A percentile compares a stretch with the other conserved stretches of the same genome.
Conservation (phyloP, 2,329 filamentous ascomycete genomes). For the Celoporthe dispersa region DNA sequence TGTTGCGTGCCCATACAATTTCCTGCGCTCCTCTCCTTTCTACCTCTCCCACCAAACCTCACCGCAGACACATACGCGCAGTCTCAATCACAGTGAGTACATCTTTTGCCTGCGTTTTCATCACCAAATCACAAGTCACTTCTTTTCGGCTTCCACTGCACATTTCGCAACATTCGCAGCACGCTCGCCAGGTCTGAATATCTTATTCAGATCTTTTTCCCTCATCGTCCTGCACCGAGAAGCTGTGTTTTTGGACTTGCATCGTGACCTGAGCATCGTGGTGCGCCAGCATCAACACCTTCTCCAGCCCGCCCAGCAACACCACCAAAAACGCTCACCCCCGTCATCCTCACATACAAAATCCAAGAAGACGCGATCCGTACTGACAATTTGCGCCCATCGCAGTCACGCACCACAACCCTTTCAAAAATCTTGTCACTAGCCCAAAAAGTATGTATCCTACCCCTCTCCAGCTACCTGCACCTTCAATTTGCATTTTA, state of each 20-base stretch:
- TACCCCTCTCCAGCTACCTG: slow-evolving; percentile 34
- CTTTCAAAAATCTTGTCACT: slow-evolving; percentile 32
- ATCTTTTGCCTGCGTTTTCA: slow-evolving; percentile 27
- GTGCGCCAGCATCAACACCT: slow-evolving; percentile 28
- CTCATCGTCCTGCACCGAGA: slow-evolving; percentile 17
- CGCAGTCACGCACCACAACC: slow-evolving; percentile 36
- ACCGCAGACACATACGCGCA: slow-evolving; percentile 52
- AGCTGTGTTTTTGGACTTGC: slow-evolving; percentile 16
- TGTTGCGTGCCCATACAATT: slow-evolving; percentile 59
- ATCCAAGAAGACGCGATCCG: slow-evolving; percentile 4
- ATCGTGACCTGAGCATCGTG: slow-evolving; percentile 21
- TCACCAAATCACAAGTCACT: slow-evolving; percentile 47
- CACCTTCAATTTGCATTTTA: slow-evolving; percentile 43
- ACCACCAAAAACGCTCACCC: slow-evolving; percentile 23
- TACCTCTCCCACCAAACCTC: slow-evolving; percentile 62
- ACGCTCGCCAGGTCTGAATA: slow-evolving; percentile 13
- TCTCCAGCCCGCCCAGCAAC: slow-evolving; percentile 30
- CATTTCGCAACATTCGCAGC: slow-evolving; percentile 22
- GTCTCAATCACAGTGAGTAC: slow-evolving; percentile 41
- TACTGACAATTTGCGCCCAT: slow-evolving; percentile 30
- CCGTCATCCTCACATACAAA: slow-evolving; percentile 6
- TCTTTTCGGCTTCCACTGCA: slow-evolving; percentile 17
- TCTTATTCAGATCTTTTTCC: slow-evolving; percentile 17
- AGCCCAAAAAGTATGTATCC: slow-evolving; percentile 43
- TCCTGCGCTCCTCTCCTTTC: slow-evolving; percentile 57